Base-by-base conservation (phyloP, 2,329 filamentous ascomycete genomes). In the Diaporthe vaccinii region DNA sequence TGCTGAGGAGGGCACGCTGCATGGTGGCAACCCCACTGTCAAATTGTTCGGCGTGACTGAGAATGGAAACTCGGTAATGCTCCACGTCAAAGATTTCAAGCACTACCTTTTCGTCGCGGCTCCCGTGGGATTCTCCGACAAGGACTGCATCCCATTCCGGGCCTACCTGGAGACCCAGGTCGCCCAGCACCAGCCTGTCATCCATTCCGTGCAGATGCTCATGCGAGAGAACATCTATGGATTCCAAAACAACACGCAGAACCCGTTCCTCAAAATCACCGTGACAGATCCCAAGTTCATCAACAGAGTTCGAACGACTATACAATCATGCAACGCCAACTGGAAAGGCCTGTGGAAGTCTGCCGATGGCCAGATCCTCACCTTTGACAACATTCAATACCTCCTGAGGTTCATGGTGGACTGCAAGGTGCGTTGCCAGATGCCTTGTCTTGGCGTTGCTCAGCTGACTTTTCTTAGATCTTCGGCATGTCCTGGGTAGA, bases 401-500 rank as follows among this genome's bases (percentile, higher is more conserved):
- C 91, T 98, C 36, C 85, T 98, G 78, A 91, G 97, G 70, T 98
- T 99, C 85, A 99, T 99, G 97, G 96, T 99, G 68, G 97, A 99
- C 84, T 97, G 94, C 79, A 93, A 96, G 83, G 93, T 94, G 86
- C 15, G 65, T 55, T n/a, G 73, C 59, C 8, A 51, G 17, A 72
- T 22, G 10, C 22, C 12, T 44, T 41, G 12, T 39, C 9, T 8
- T 17, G 28, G 25, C 28, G n/a, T 39, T 53, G 15, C 34, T 31
- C 12, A 41, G 25, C 69, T 59, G 53, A 46, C 72, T 67, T 74
- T 36, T 10, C 41, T 39, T 75, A 95, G 90, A 93, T 99, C 59
- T 90, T 94, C 74, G 97, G 97, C 78, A 99, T 99, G 97, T 96
- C 95, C 1, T 99, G 97, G 97, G 95, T 98, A 0, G 95, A 98